A percentile compares a stretch with the other conserved stretches of the same genome.
Evolutionary conservation across 257 asterid species (phyloP).

Genomic region (Fraxinus excelsior): DNA sequence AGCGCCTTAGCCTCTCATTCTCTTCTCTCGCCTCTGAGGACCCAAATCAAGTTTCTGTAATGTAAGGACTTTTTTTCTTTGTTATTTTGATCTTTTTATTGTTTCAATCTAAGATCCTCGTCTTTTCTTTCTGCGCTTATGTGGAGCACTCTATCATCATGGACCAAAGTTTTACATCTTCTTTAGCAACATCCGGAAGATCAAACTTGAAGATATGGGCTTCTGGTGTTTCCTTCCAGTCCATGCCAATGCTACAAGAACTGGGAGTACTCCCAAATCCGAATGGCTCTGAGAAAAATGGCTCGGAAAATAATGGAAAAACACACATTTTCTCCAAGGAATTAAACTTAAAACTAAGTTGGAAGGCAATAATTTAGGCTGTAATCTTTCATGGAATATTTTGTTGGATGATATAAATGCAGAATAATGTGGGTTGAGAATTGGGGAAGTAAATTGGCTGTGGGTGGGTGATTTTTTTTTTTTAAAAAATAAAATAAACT

Average conservation of each 20-base stretch:
- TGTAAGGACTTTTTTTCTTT: too few species aligned
- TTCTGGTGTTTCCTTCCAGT: slow-evolving; percentile 49
- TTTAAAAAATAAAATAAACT: too few species aligned
- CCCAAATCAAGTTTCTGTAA: too few species aligned
- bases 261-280: slow-evolving; percentile 15
- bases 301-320: slow-evolving; percentile 25
- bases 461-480: too few species aligned
- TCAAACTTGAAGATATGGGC: slow-evolving; percentile 50
- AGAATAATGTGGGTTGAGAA: not conserved
- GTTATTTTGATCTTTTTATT: too few species aligned
- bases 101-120: slow-evolving; percentile 4
- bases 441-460: not conserved
- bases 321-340: not conserved
- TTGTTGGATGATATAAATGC: not conserved
- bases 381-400: not conserved
- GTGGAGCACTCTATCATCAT: slow-evolving; percentile 36
- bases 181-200: slow-evolving; percentile 40
- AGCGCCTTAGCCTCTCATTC: too few species aligned
- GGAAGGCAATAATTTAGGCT: too few species aligned
- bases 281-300: not conserved
- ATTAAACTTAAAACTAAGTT: too few species aligned
- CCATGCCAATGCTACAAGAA: slow-evolving; percentile 27
- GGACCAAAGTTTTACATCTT: slow-evolving; percentile 48
- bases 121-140: slow-evolving; percentile 30
- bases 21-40: too few species aligned